Percentiles rank a stretch among this genome's conserved stretches.
Conservation (phyloP, 257 asterid genomes). For the Solanum medicagineum region DNA sequence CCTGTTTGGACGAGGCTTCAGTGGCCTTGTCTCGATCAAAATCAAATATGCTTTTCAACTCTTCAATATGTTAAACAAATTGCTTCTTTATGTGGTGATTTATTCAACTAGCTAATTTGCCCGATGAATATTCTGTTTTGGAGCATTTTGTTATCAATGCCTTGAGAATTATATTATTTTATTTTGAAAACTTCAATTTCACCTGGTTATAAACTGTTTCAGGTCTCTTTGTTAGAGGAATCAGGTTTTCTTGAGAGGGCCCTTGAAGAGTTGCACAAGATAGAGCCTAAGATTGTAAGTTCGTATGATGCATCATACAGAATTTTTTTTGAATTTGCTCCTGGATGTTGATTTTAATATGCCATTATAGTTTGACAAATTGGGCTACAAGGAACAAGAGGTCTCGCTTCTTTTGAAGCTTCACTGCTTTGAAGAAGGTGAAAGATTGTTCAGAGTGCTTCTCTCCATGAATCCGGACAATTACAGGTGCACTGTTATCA, state of each 20-base stretch:
- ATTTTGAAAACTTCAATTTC: background rate
- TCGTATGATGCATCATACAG: background rate
- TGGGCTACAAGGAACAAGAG: conserved; percentile 81
- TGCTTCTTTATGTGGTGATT: background rate
- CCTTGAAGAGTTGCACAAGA: conserved; percentile 77
- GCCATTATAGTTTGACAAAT: conserved; percentile 62
- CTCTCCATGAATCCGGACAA: conserved; percentile 93
- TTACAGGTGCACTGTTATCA: conserved; percentile 42
- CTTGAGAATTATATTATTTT: background rate
- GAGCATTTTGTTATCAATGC: background rate
- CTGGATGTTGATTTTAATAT: background rate
- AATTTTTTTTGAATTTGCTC: background rate
- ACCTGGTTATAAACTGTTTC: conserved; percentile 13
- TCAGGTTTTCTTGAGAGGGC: conserved; percentile 83
- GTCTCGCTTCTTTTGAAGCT: conserved; percentile 83
- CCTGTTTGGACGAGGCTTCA: background rate
- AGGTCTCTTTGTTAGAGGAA: conserved; percentile 83
- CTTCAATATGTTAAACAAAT: background rate
- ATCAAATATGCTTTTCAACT: background rate
- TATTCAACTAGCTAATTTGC: background rate
- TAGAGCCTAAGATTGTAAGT: conserved; percentile 82
- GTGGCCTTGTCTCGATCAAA: background rate
- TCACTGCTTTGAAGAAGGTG: conserved; percentile 66
- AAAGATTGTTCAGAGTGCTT: conserved; percentile 54
- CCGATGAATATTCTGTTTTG: background rate